These are phyloP conservation scores for Auricularia cornea DNA, from an alignment of 768 basidiomycete genomes.

Conservation along the genomic window DNA sequence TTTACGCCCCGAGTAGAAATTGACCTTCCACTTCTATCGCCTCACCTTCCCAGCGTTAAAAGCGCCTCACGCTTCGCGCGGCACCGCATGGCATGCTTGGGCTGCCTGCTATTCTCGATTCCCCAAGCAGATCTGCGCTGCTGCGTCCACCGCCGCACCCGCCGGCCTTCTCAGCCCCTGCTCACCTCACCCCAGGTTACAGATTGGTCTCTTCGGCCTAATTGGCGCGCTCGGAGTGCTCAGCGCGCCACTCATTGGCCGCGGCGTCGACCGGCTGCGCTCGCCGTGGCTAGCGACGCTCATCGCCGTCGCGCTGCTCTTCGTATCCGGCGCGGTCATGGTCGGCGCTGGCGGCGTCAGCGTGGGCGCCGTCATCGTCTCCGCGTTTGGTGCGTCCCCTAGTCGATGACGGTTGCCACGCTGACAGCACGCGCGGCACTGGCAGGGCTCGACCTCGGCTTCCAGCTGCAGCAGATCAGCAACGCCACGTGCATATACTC, in stretches of 20 bases:
- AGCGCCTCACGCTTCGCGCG: no score
- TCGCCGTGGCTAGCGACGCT: constrained; percentile 68
- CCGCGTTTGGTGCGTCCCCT: no score
- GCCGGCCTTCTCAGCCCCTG: neutral
- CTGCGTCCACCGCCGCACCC: no score
- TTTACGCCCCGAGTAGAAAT: constrained; percentile 68
- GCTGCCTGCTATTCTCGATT: no score
- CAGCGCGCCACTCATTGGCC: constrained; percentile 58
- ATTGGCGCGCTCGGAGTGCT: constrained; percentile 49
- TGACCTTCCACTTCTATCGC: no score
- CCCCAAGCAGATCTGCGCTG: no score
- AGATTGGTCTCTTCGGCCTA: constrained; percentile 68
- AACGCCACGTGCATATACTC: neutral
- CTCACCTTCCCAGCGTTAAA: no score
- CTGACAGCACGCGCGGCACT: no score
- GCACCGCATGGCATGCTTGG: no score
- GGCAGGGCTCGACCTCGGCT: constrained; percentile 47
- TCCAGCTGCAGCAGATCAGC: constrained; percentile 54
- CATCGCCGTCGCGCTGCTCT: constrained; percentile 37
- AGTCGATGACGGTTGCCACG: no score
- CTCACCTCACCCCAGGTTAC: constrained; percentile 28
- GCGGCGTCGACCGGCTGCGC: constrained; percentile 57
- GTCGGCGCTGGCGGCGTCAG: neutral
- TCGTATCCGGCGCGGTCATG: constrained; percentile 38
- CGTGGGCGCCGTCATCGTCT: neutral